Percentiles rank a stretch among this genome's conserved stretches.
These are phyloP conservation scores for Amoebophrya sp. DNA, from an alignment of 169 alveolate genomes.

Conservation along the genomic window DNA sequence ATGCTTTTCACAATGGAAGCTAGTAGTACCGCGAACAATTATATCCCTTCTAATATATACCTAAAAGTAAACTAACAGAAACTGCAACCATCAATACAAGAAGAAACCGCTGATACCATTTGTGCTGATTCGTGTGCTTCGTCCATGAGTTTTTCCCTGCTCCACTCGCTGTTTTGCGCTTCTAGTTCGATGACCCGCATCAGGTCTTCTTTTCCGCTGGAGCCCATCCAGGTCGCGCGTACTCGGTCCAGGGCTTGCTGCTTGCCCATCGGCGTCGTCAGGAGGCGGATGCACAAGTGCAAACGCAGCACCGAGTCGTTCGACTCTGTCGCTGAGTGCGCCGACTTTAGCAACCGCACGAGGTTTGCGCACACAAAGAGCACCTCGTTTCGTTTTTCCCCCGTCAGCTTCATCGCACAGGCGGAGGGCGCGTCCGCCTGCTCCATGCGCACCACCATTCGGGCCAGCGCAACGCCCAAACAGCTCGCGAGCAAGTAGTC, in stretches of 20 bases:
- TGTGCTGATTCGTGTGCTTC: not conserved
- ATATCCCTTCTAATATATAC: too few relatives aligned
- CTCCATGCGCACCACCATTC: not conserved
- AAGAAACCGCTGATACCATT: too few relatives aligned
- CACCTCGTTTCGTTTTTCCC: not conserved
- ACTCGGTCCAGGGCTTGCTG: not conserved
- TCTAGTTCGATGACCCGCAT: not conserved
- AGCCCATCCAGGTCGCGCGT: not conserved
- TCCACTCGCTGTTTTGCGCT: not conserved
- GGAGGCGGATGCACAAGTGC: not conserved
- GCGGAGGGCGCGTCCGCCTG: too few relatives aligned
- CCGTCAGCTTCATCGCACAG: not conserved
- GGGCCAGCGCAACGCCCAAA: not conserved
- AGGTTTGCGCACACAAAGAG: not conserved
- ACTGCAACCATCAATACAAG: too few relatives aligned
- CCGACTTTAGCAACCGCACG: not conserved
- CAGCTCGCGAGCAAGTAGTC: not conserved
- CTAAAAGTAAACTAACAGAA: too few relatives aligned
- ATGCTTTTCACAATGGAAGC: too few relatives aligned
- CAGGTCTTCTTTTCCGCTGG: not conserved
- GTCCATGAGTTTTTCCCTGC: not conserved
- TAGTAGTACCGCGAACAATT: too few relatives aligned
- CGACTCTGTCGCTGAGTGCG: not conserved
- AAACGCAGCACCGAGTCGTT: not conserved
- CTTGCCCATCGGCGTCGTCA: not conserved